These are phyloP conservation scores for Eutypa lata DNA, from an alignment of 2,329 filamentous ascomycete species.

Conservation along the genomic window DNA sequence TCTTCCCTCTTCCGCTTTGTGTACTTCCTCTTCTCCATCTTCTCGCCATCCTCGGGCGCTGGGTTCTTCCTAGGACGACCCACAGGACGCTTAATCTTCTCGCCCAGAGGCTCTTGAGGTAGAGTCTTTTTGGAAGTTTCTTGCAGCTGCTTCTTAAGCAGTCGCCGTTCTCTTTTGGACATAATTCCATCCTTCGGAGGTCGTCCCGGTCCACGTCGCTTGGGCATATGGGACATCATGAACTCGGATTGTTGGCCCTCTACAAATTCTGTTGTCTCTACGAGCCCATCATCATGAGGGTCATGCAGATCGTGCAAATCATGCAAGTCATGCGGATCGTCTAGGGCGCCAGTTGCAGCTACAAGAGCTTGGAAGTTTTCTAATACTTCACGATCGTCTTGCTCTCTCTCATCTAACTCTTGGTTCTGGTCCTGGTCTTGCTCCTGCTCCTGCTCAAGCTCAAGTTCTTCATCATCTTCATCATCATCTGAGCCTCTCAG, in stretches of 20 bases:
- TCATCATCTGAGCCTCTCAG: conserved; percentile 23
- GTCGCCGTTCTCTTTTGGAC: conserved; percentile 70
- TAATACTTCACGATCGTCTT: conserved; percentile 1
- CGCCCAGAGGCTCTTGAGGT: conserved; percentile 43
- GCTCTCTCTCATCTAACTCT: conserved; percentile 15
- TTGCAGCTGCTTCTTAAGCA: conserved; percentile 58
- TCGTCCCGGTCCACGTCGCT: conserved; percentile 73
- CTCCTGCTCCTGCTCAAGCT: conserved; percentile 7
- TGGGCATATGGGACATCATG: conserved; percentile 46
- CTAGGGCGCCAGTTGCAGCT: background rate
- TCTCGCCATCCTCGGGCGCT: conserved; percentile 53
- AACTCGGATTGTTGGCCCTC: conserved; percentile 24
- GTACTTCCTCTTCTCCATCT: conserved; percentile 63
- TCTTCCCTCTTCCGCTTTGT: conserved; percentile 61
- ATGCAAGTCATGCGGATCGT: background rate
- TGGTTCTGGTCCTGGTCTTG: conserved; percentile 9
- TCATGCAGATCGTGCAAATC: no score
- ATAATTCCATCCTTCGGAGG: conserved; percentile 81
- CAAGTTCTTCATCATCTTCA: conserved; percentile 36
- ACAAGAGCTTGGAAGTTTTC: background rate
- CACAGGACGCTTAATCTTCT: conserved; percentile 61
- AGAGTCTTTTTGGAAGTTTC: conserved; percentile 51
- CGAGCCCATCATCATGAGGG: conserved; percentile 1
- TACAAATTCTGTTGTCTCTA: conserved; percentile 8
- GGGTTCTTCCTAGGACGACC: conserved; percentile 64